These are phyloP conservation scores for Sclerotinia trifoliorum DNA, from an alignment of 2,329 filamentous ascomycete species.

Conservation along the genomic window DNA sequence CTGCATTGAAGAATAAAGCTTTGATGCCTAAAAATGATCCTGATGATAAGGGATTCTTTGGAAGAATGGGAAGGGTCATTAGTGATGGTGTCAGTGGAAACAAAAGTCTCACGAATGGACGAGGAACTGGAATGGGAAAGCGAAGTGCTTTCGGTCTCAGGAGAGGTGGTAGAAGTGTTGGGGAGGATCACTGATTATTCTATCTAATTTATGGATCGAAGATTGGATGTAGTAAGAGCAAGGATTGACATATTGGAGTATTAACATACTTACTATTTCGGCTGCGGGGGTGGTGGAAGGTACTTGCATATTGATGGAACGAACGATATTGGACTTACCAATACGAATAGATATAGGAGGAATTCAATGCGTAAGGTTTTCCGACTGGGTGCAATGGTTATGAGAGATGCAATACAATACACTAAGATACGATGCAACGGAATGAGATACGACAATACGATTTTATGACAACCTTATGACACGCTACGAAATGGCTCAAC, in stretches of 20 bases:
- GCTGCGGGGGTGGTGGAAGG: not conserved
- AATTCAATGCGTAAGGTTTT: not conserved
- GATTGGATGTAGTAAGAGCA: conserved; percentile 5
- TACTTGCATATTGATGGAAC: not conserved
- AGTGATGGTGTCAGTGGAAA: conserved; percentile 9
- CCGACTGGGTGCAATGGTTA: not conserved
- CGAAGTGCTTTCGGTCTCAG: conserved; percentile 20
- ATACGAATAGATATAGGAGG: not conserved
- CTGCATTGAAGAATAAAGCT: conserved; percentile 21
- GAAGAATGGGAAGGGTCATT: conserved; percentile 13
- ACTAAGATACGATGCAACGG: conserved; percentile 4
- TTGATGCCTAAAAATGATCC: conserved; percentile 26
- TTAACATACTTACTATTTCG: not conserved
- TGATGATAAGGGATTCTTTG: conserved; percentile 22
- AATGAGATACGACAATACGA: not conserved
- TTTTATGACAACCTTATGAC: not conserved
- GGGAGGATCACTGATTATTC: not conserved
- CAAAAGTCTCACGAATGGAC: not conserved
- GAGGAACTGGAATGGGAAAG: conserved; percentile 19
- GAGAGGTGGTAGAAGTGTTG: conserved; percentile 12
- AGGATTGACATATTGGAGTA: conserved; percentile 6
- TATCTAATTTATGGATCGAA: not conserved
- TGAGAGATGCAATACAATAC: not conserved
- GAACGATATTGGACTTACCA: not conserved
- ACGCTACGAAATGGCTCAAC: not conserved